phyloP scores from a whole-genome alignment of 2,329 filamentous ascomycete species.

The Colletotrichum sidae region DNA sequence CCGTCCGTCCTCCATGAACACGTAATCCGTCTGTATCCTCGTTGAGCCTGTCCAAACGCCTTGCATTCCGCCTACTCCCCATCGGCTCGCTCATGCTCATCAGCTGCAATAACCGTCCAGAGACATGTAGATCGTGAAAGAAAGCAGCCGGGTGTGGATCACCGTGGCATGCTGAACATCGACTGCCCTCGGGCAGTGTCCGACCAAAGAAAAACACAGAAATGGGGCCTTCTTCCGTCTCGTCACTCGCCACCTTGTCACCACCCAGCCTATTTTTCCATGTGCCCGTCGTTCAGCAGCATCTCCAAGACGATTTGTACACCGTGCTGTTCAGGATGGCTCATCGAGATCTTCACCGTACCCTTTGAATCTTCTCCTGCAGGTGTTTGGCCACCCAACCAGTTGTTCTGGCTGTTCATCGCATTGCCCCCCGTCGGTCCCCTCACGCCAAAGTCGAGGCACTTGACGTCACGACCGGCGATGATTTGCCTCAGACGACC shows the following conservation, averaged over 20 bases:
- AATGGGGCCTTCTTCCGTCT: conserved; percentile 1
- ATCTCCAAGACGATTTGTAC: conserved; percentile 93
- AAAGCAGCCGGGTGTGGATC: neutral
- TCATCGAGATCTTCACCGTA: conserved; percentile 94
- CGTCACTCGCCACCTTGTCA: conserved; percentile 4
- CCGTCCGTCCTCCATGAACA: no score
- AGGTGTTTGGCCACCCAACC: conserved; percentile 45
- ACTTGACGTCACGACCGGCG: conserved; percentile 87
- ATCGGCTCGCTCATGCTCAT: conserved; percentile 14
- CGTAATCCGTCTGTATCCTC: no score
- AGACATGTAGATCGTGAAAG: conserved; percentile 3
- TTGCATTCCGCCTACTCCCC: conserved; percentile 15
- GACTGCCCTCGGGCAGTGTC: conserved; percentile 1
- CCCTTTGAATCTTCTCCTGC: conserved; percentile 67
- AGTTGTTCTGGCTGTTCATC: conserved; percentile 44
- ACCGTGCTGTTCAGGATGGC: conserved; percentile 87
- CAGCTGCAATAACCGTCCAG: neutral
- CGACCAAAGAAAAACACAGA: conserved; percentile 16
- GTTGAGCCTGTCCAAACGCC: conserved; percentile 17
- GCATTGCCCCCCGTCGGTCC: conserved; percentile 67
- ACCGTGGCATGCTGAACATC: neutral
- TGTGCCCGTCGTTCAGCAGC: conserved; percentile 88
- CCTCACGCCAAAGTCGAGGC: conserved; percentile 85
- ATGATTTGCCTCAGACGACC: conserved; percentile 94
- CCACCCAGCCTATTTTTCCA: conserved; percentile 53